Percentiles rank a stretch among this genome's conserved stretches.
These are phyloP conservation scores for Pseudocercospora fijiensis DNA, from an alignment of 2,329 filamentous ascomycete species.

Conservation along the genomic window DNA sequence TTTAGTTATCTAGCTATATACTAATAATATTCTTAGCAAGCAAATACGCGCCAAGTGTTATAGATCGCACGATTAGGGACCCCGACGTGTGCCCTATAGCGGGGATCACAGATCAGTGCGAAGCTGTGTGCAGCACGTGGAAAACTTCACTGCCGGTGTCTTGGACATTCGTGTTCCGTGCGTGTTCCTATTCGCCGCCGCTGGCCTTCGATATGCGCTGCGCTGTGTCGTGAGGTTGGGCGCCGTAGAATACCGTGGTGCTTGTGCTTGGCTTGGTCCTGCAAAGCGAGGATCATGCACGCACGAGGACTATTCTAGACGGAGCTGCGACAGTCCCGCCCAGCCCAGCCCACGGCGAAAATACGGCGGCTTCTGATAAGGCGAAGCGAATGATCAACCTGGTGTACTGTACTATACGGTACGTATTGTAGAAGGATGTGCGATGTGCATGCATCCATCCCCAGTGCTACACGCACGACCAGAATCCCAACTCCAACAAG, in stretches of 20 bases:
- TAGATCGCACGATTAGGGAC: no score
- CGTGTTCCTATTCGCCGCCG: not conserved
- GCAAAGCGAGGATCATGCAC: slow-evolving; percentile 20
- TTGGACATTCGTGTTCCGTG: slow-evolving; percentile 8
- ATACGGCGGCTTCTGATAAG: not conserved
- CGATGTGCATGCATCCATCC: no score
- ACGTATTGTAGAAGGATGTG: not conserved
- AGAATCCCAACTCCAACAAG: not conserved
- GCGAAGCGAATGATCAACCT: not conserved
- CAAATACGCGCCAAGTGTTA: no score
- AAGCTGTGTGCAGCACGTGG: slow-evolving; percentile 13
- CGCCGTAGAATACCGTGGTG: not conserved
- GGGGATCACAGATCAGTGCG: not conserved
- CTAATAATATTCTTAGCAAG: no score
- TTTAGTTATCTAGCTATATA: no score
- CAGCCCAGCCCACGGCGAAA: not conserved
- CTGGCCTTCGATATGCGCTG: not conserved
- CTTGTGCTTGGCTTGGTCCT: slow-evolving; percentile 10
- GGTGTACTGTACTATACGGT: not conserved
- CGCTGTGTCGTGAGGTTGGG: not conserved
- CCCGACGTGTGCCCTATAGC: no score
- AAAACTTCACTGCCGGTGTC: slow-evolving; percentile 15
- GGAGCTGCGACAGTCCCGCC: not conserved
- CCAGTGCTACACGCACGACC: not conserved
- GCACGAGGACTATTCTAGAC: not conserved